Evolutionary conservation across 805 yeast species (phyloP).

Genomic region (Candida ulmi): DNA sequence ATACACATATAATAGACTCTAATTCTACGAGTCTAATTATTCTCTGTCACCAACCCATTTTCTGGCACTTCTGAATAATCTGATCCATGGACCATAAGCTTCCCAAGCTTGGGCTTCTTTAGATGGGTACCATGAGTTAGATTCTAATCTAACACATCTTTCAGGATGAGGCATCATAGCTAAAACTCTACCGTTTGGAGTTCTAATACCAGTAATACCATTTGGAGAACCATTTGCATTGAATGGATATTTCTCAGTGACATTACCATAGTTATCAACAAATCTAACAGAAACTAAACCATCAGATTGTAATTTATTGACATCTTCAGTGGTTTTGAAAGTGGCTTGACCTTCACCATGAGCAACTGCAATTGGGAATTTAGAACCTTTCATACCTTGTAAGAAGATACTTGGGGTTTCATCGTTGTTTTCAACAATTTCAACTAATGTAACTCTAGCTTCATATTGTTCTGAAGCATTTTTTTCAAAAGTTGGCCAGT

Average conservation of each 20-base stretch:
- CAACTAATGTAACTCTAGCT: conserved; percentile 89
- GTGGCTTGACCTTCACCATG: conserved; percentile 97
- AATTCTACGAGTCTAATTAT: background rate
- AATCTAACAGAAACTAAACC: conserved; percentile 67
- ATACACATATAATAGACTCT: background rate
- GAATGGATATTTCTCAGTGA: conserved; percentile 79
- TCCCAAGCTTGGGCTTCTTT: conserved; percentile 59
- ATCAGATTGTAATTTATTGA: conserved; percentile 41
- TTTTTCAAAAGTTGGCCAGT: conserved; percentile 95
- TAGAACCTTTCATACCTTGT: conserved; percentile 88
- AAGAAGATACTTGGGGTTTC: conserved; percentile 59
- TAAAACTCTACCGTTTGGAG: conserved; percentile 89
- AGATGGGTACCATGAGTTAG: conserved; percentile 87
- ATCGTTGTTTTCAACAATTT: conserved; percentile 54
- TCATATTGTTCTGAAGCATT: conserved; percentile 93
- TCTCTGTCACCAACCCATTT: conserved; percentile 66
- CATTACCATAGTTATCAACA: conserved; percentile 86
- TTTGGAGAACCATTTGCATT: conserved; percentile 95
- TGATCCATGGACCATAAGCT: conserved; percentile 92
- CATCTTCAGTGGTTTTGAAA: conserved; percentile 44
- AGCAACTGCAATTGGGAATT: conserved; percentile 94
- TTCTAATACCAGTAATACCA: conserved; percentile 88
- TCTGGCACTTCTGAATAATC: conserved; percentile 88
- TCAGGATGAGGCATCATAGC: conserved; percentile 99
- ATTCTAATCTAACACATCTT: conserved; percentile 80